Conservation (phyloP, 2,329 filamentous ascomycete species). For the Aspergillus chevalieri region DNA sequence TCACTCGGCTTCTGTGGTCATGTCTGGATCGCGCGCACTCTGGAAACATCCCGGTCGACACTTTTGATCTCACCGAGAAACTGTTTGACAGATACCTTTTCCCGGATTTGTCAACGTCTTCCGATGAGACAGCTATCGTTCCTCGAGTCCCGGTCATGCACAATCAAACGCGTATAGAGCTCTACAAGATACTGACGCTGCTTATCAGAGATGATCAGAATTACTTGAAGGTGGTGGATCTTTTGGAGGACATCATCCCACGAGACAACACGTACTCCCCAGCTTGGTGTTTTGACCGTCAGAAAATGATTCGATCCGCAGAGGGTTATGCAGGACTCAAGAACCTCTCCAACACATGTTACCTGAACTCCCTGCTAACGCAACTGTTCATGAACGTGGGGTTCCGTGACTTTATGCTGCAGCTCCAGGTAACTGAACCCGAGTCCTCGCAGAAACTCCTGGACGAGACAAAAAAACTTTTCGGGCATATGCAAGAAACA, state of each 20-base stretch:
- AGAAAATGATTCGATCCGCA: conserved; percentile 62
- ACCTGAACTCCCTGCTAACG: conserved; percentile 88
- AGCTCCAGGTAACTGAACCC: conserved; percentile 52
- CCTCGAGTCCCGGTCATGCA: conserved; percentile 48
- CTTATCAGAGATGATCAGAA: conserved; percentile 49
- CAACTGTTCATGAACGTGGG: conserved; percentile 93
- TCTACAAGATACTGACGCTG: conserved; percentile 56
- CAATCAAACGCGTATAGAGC: conserved; percentile 49
- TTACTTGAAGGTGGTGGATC: conserved; percentile 48
- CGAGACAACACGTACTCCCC: conserved; percentile 59
- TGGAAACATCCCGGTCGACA: conserved; percentile 26
- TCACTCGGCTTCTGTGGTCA: conserved; percentile 38
- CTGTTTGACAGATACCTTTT: conserved; percentile 64
- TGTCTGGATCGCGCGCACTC: conserved; percentile 36
- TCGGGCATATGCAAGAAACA: conserved; percentile 79
- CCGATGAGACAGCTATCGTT: conserved; percentile 18
- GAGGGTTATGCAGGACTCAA: conserved; percentile 83
- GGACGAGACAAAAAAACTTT: conserved; percentile 70
- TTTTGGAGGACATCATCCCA: conserved; percentile 47
- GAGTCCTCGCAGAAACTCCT: conserved; percentile 61
- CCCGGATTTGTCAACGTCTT: conserved; percentile 44
- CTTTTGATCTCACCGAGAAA: conserved; percentile 40
- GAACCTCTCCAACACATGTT: conserved; percentile 94
- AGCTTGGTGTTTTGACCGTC: conserved; percentile 57
- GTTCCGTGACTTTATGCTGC: conserved; percentile 79